Conservation (phyloP, 1,284 basidiomycete species). For the Macrocystidia cucumis region DNA sequence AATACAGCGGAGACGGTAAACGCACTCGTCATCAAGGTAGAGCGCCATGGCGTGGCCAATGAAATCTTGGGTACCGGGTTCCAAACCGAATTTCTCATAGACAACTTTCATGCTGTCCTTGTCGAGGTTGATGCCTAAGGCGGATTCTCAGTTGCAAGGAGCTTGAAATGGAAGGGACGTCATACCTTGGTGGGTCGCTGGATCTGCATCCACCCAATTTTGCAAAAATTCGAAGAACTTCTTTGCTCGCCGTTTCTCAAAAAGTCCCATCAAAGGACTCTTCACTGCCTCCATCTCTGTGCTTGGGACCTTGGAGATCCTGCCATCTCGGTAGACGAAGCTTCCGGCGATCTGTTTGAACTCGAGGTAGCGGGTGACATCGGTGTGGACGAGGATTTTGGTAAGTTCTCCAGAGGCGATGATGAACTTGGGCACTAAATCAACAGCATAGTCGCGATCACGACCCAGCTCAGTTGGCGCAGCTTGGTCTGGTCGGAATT, state of each 20-base stretch:
- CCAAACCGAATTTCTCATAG: conserved; percentile 96
- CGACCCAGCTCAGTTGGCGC: conserved; percentile 79
- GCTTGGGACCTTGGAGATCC: conserved; percentile 96
- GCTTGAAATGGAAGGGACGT: background rate
- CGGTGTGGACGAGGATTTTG: conserved; percentile 97
- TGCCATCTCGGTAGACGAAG: conserved; percentile 96
- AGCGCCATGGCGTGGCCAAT: conserved; percentile 99
- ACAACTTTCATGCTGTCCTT: conserved; percentile 87
- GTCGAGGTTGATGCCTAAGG: conserved; percentile 77
- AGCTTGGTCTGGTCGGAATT: conserved; percentile 78
- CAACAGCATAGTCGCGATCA: conserved; percentile 93
- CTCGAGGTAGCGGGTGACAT: conserved; percentile 98
- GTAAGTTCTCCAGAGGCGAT: conserved; percentile 98
- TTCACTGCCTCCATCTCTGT: conserved; percentile 97
- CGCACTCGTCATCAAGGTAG: conserved; percentile 95
- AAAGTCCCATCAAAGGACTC: conserved; percentile 94
- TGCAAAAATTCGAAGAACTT: conserved; percentile 99
- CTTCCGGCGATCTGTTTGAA: conserved; percentile 99
- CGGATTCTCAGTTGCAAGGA: background rate
- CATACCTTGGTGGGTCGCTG: conserved; percentile 89
- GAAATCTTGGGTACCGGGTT: conserved; percentile 97
- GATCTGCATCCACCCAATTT: conserved; percentile 91
- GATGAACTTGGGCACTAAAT: conserved; percentile 96
- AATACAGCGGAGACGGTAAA: conserved; percentile 9
- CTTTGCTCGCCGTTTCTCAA: conserved; percentile 97